Evolutionary conservation across 2,329 filamentous ascomycete species (phyloP).

Genomic region (Pestalotiopsis fici): DNA sequence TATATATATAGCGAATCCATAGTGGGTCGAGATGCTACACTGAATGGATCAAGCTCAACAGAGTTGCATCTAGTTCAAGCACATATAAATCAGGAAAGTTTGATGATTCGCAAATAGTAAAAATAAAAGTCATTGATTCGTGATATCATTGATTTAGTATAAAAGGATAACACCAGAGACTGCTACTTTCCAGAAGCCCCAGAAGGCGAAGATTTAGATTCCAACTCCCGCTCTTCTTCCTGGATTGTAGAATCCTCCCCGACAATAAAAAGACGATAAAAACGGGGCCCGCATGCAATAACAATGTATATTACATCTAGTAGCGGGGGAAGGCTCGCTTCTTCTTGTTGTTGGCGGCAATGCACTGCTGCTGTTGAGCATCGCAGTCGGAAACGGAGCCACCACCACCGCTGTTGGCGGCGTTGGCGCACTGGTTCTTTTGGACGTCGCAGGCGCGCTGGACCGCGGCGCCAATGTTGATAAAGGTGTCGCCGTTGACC

Average conservation of each 20-base stretch:
- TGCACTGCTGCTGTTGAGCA: conserved; percentile 39
- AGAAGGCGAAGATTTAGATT: not conserved
- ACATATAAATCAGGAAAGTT: not conserved
- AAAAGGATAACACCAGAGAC: not conserved
- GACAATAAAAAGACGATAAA: not conserved
- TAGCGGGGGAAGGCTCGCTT: conserved; percentile 43
- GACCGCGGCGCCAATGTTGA: conserved; percentile 44
- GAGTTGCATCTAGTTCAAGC: no score
- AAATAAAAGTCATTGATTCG: not conserved
- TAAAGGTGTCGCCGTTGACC: conserved; percentile 58
- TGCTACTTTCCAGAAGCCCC: not conserved
- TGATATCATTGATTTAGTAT: not conserved
- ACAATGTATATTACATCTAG: conserved; percentile 25
- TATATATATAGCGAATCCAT: no score
- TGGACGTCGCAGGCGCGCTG: conserved; percentile 51
- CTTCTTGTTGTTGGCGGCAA: conserved; percentile 19
- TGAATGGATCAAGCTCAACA: no score
- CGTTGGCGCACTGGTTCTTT: conserved; percentile 51
- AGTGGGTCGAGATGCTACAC: not conserved
- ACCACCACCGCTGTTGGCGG: conserved; percentile 42
- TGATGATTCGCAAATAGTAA: not conserved
- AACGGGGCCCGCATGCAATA: not conserved
- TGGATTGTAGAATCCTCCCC: not conserved
- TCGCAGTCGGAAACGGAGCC: conserved; percentile 41
- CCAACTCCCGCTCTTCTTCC: not conserved